A percentile compares a stretch with the other conserved stretches of the same genome.
Evolutionary conservation across 2,329 filamentous ascomycete species (phyloP).

Genomic region (Fusarium pseudograminearum): DNA sequence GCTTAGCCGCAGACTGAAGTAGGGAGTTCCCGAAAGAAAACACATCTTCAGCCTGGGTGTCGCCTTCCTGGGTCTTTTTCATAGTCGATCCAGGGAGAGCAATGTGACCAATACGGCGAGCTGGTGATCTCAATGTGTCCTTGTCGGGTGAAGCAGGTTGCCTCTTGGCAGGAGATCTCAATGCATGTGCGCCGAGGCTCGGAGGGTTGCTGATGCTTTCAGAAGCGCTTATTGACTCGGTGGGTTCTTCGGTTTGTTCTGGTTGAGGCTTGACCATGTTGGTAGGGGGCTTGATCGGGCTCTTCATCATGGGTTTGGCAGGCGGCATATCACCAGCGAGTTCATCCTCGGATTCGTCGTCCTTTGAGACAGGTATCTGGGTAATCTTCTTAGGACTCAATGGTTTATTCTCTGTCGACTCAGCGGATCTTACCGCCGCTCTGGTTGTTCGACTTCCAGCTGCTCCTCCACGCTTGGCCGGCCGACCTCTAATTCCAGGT

Average conservation of each 20-base stretch:
- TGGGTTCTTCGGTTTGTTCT: slow-evolving; percentile 25
- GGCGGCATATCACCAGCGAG: slow-evolving; percentile 65
- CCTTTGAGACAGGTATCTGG: slow-evolving; percentile 63
- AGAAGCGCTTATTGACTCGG: slow-evolving; percentile 46
- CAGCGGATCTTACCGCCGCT: slow-evolving; percentile 49
- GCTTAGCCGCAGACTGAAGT: slow-evolving; percentile 65
- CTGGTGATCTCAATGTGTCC: slow-evolving; percentile 67
- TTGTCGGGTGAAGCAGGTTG: slow-evolving; percentile 65
- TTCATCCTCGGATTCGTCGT: slow-evolving; percentile 70
- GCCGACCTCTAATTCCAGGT: slow-evolving; percentile 54
- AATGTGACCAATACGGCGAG: slow-evolving; percentile 57
- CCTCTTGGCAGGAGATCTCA: slow-evolving; percentile 69
- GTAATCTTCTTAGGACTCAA: slow-evolving; percentile 75
- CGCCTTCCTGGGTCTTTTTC: slow-evolving; percentile 40
- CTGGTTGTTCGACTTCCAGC: slow-evolving; percentile 52
- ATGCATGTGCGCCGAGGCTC: slow-evolving; percentile 54
- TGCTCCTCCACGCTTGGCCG: slow-evolving; percentile 59
- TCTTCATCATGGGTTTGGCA: slow-evolving; percentile 66
- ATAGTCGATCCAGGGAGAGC: slow-evolving; percentile 52
- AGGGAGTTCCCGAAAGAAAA: slow-evolving; percentile 59
- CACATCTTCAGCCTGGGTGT: slow-evolving; percentile 30
- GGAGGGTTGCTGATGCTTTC: slow-evolving; percentile 52
- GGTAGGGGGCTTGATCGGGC: slow-evolving; percentile 63
- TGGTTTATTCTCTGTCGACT: slow-evolving; percentile 61
- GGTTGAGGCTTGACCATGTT: slow-evolving; percentile 28